phyloP scores from a whole-genome alignment of 2,329 filamentous ascomycete genomes.

The Cyphellophora attinorum region DNA sequence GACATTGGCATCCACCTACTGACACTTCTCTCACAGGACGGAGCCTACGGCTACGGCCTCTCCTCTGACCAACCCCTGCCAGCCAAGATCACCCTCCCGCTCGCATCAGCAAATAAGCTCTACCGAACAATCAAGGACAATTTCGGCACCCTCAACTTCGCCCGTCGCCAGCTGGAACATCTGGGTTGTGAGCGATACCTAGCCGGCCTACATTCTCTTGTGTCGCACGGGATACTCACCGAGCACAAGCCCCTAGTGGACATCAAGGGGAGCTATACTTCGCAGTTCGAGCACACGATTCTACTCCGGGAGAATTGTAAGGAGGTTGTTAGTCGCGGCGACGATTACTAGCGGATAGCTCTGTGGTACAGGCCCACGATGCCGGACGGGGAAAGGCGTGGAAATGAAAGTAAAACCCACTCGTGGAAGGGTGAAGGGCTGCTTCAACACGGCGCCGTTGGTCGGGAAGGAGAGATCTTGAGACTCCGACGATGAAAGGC shows the following conservation, averaged over 20 bases:
- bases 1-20: constrained; percentile 6
- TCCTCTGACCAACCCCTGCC: constrained; percentile 30
- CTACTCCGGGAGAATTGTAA: constrained; percentile 26
- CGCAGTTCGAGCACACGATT: constrained; percentile 53
- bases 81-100: constrained; percentile 26
- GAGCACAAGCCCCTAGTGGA: constrained; percentile 49
- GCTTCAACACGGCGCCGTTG: no score
- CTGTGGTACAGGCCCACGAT: no score
- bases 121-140: constrained; percentile 52
- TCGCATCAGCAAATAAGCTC: constrained; percentile 47
- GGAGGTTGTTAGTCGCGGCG: constrained; percentile 44
- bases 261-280: constrained; percentile 50
- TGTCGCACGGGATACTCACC: constrained; percentile 49
- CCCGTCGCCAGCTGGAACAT: constrained; percentile 53
- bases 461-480: no score
- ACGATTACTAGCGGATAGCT: constrained; percentile 47
- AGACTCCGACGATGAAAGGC: no score
- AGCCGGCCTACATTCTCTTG: constrained; percentile 47
- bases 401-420: no score
- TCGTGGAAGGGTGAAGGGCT: no score
- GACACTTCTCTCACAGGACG: constrained; percentile 33
- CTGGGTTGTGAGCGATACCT: constrained; percentile 52
- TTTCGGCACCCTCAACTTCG: constrained; percentile 54
- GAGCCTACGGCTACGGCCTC: constrained; percentile 48
- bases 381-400: no score